Evolutionary conservation across 2,329 filamentous ascomycete genomes (phyloP).

Genomic region (Apiospora pterosperma): DNA sequence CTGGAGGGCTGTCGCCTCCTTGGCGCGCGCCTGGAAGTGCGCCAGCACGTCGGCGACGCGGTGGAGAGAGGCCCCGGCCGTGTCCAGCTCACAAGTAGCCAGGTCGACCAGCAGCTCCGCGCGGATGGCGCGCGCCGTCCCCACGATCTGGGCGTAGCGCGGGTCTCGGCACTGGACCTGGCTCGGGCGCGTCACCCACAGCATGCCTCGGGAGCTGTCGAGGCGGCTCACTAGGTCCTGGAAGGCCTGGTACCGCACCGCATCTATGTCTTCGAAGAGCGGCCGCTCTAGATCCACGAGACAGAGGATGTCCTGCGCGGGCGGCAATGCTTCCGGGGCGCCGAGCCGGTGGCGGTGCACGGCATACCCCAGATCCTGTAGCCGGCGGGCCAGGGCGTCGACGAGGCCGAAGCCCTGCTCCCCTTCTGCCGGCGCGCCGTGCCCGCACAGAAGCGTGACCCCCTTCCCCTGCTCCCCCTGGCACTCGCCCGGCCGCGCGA

Average conservation of each 20-base stretch:
- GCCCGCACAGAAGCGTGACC: background rate
- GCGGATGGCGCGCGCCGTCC: conserved; percentile 1
- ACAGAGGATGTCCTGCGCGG: too few species aligned
- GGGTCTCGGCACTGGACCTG: background rate
- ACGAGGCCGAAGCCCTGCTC: background rate
- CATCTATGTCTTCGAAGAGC: background rate
- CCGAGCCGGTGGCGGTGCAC: too few species aligned
- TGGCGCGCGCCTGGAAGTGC: background rate
- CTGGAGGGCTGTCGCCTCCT: background rate
- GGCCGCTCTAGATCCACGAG: too few species aligned
- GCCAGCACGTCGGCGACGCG: background rate
- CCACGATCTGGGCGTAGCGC: background rate
- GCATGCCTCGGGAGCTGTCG: background rate
- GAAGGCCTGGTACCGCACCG: background rate
- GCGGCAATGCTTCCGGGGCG: too few species aligned
- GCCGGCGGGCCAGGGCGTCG: too few species aligned
- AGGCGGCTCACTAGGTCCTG: background rate
- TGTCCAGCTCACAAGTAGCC: background rate
- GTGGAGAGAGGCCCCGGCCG: background rate
- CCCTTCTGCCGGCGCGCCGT: background rate
- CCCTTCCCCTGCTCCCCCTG: too few species aligned
- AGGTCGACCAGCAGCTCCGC: background rate
- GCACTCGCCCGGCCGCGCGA: background rate
- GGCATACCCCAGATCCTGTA: too few species aligned
- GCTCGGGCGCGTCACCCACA: conserved; percentile 2